Evolutionary conservation across 2,329 filamentous ascomycete genomes (phyloP), one percentile per base, ranked within the genome.

Genomic region (Pestalotiopsis sp.): DNA sequence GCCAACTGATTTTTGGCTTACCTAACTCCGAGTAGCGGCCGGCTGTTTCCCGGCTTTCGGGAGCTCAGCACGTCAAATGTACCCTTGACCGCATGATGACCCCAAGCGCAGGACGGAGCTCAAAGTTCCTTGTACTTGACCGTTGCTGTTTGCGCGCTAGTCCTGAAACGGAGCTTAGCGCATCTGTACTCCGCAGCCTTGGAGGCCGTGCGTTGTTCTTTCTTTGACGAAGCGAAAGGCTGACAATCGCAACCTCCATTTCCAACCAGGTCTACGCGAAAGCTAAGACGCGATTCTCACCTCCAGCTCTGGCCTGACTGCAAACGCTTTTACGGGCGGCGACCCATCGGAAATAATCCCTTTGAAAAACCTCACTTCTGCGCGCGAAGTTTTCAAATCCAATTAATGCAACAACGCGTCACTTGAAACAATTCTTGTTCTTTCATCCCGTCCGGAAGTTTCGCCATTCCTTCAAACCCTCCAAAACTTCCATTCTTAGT

Each of bases 11-110:
- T 38, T 39, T 62, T 39, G 31, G 65, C 65, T 76, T 75, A 76
- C 67, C 65, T 76, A 77, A 72, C 63, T 67, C 67, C 65, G 39
- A 71, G 65, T 31, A 67, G 38, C 70, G 66, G 68, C 68, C 67
- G 68, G 68, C 58, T 69, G 69, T 67, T 72, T 65, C 67, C 61
- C 68, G 41, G 68, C 27, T 39, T 62, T 39, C 58, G 62, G 14
- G 9, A 6, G 25, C 31, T n/a, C 23, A 27, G 20, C 25, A 67
- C 65, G 69, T 72, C 70, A n/a, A 23, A 4, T n/a, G 38, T 71
- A 72, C 70, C 45, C 12, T 20, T 13, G 20, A 12, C 17, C 17
- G n/a, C 64, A 41, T n/a, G 45, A 6, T 20, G 41, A 13, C 6
- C 5, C 17, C n/a, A 2, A 12, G 20, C 9, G 36, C 52, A 45